These are phyloP conservation scores for Dictyostelium capitatum DNA, from an alignment of 78 protist species.

Conservation along the genomic window DNA sequence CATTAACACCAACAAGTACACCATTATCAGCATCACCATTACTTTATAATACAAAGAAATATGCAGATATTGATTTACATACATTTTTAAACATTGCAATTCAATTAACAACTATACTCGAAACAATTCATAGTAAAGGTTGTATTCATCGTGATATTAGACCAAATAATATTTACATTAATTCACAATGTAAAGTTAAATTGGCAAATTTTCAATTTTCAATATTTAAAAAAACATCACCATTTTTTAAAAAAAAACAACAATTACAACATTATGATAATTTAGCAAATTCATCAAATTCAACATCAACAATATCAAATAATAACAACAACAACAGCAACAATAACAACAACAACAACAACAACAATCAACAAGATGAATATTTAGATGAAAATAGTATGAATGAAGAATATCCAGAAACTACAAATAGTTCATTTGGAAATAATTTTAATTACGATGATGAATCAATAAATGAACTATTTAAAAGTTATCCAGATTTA, in stretches of 20 bases:
- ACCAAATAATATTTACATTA: constrained; percentile 47
- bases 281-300: no score
- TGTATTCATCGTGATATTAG: constrained; percentile 69
- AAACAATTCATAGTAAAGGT: constrained; percentile 50
- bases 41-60: constrained; percentile 7
- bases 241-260: background rate
- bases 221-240: constrained; percentile 24
- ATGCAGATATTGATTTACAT: constrained; percentile 40
- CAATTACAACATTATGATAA: background rate
- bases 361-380: background rate
- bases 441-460: constrained; percentile 24
- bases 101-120: constrained; percentile 39
- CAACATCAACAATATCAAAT: background rate
- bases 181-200: constrained; percentile 4
- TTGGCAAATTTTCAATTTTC: constrained; percentile 70
- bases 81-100: constrained; percentile 57
- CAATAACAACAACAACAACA: background rate
- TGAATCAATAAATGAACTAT: constrained; percentile 1
- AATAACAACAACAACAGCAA: no score
- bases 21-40: constrained; percentile 61
- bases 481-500: constrained; percentile 53
- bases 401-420: background rate
- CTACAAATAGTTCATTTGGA: no score
- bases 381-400: background rate
- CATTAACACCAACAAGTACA: constrained; percentile 15